These are phyloP conservation scores for Cylindrodendrum hubeiense DNA, from an alignment of 2,329 filamentous ascomycete genomes.

Conservation along the genomic window DNA sequence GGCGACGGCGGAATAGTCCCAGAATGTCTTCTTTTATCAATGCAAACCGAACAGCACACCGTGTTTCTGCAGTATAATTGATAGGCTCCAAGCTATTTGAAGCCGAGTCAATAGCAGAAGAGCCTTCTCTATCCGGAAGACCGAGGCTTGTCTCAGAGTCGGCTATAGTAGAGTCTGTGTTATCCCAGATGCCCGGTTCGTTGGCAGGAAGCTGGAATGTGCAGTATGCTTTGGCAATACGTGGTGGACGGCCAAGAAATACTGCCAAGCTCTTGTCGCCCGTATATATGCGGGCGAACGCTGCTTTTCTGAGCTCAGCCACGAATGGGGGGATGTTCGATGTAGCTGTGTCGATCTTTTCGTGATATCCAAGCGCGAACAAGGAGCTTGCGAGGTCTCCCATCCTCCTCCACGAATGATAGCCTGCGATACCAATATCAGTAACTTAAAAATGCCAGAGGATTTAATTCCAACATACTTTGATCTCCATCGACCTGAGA, in stretches of 20 bases:
- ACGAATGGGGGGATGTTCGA: constrained; percentile 51
- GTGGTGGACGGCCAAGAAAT: constrained; percentile 59
- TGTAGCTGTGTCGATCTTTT: constrained; percentile 44
- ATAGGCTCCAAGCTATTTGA: constrained; percentile 1
- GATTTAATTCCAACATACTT: constrained; percentile 33
- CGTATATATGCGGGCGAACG: constrained; percentile 57
- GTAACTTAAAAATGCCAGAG: background rate
- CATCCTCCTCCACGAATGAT: constrained; percentile 58
- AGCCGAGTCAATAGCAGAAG: background rate
- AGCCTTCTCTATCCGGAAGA: background rate
- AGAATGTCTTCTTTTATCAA: constrained; percentile 32
- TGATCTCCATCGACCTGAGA: constrained; percentile 57
- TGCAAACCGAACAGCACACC: constrained; percentile 26
- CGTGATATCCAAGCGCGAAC: constrained; percentile 61
- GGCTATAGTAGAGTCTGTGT: background rate
- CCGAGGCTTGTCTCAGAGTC: background rate
- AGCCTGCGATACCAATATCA: constrained; percentile 34
- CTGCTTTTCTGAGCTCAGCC: constrained; percentile 52
- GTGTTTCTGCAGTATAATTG: constrained; percentile 29
- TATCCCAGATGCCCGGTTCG: background rate
- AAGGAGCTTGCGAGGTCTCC: constrained; percentile 59
- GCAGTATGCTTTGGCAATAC: constrained; percentile 45
- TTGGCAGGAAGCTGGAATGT: constrained; percentile 18
- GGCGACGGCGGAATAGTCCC: constrained; percentile 13
- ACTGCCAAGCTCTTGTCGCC: constrained; percentile 55